A percentile compares a stretch with the other conserved stretches of the same genome.
phyloP scores from a whole-genome alignment of 1,284 basidiomycete genomes.

The Macrocystidia cucumis region DNA sequence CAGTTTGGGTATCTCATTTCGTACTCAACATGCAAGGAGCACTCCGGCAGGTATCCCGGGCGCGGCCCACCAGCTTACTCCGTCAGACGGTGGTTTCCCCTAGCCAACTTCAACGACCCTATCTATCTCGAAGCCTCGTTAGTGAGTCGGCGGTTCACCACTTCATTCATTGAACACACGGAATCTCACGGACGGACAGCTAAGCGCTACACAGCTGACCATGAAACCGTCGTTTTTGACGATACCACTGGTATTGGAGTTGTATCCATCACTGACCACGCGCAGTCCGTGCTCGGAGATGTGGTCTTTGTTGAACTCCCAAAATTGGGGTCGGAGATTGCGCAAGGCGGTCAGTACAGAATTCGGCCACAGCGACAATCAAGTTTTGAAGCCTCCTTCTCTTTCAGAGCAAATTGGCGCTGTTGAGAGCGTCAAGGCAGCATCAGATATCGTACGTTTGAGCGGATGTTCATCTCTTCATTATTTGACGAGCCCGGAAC shows the following conservation, averaged over 20 bases:
- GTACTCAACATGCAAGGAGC: too few species aligned
- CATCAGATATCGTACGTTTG: slow-evolving; percentile 81
- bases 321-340: slow-evolving; percentile 56
- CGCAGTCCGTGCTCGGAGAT: slow-evolving; percentile 90
- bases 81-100: too few species aligned
- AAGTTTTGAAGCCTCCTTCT: too few species aligned
- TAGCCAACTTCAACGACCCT: too few species aligned
- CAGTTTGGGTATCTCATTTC: too few species aligned
- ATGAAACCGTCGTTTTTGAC: slow-evolving; percentile 87
- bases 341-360: slow-evolving; percentile 65
- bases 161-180: too few species aligned
- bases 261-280: slow-evolving; percentile 90
- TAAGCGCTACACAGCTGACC: slow-evolving; percentile 82
- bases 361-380: too few species aligned
- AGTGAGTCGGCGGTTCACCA: too few species aligned
- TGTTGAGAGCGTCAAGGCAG: slow-evolving; percentile 97
- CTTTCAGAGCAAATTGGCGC: slow-evolving; percentile 83
- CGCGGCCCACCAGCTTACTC: too few species aligned
- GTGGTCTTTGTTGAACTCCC: slow-evolving; percentile 98
- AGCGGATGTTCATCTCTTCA: slow-evolving; percentile 5
- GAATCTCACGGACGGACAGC: too few species aligned
- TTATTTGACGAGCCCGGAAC: background rate
- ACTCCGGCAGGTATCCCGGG: too few species aligned
- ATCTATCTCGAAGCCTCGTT: too few species aligned
- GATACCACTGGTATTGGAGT: slow-evolving; percentile 74